A percentile compares a stretch with the other conserved stretches of the same genome.
These are phyloP conservation scores for Magnolia kwangsiensis DNA, from an alignment of 164 flowering plant species.

Conservation along the genomic window DNA sequence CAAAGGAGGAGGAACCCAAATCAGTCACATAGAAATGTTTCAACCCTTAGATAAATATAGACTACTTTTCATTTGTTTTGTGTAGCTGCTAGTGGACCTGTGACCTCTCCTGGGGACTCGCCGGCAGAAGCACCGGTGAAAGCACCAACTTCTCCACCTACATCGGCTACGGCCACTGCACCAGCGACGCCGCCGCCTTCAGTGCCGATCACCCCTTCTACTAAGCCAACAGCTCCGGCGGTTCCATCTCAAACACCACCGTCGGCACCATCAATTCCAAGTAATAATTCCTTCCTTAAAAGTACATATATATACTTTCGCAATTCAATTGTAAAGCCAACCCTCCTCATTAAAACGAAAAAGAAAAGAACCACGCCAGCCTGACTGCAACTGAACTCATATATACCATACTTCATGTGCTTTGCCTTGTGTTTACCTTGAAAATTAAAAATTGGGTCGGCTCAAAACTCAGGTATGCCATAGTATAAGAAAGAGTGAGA, in stretches of 20 bases:
- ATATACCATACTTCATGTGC: too few species aligned
- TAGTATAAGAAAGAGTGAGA: too few species aligned
- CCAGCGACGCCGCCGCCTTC: not conserved
- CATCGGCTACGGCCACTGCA: not conserved
- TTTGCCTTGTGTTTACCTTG: too few species aligned
- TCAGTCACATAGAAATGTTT: not conserved
- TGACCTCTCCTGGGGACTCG: slow-evolving; percentile 3
- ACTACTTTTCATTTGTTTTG: not conserved
- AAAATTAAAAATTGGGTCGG: too few species aligned
- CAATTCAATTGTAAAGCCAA: too few species aligned
- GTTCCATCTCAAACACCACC: not conserved
- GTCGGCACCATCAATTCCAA: not conserved
- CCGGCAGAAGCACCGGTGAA: not conserved
- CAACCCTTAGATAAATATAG: not conserved
- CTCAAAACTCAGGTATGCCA: too few species aligned
- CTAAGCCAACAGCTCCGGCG: not conserved
- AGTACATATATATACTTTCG: too few species aligned
- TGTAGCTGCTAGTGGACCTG: slow-evolving; percentile 1
- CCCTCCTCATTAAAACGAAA: too few species aligned
- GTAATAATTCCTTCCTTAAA: not conserved
- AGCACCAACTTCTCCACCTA: slow-evolving; percentile 3
- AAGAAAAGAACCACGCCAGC: too few species aligned
- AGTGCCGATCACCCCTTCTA: not conserved
- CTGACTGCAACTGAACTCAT: too few species aligned
- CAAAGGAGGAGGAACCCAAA: not conserved